Conservation (phyloP, 2,329 filamentous ascomycete species). For the Delphinella strobiligena region DNA sequence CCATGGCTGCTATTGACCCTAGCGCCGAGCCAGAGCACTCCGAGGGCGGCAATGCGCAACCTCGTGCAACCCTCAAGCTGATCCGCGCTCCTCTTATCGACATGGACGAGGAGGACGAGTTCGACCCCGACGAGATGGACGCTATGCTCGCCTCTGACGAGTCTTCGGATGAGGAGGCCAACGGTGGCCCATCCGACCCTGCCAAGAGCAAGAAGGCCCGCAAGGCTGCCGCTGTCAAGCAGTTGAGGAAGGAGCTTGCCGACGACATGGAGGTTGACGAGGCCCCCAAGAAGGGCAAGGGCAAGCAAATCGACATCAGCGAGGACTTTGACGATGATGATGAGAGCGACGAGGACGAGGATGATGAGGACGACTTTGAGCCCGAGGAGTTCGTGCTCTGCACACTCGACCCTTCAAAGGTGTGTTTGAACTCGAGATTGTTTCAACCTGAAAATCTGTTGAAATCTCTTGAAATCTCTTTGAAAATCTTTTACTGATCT, state of each 20-base stretch:
- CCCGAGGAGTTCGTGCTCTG: conserved; percentile 88
- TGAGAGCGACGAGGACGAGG: conserved; percentile 39
- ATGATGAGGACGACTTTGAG: conserved; percentile 51
- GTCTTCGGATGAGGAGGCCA: conserved; percentile 48
- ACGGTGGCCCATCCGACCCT: conserved; percentile 86
- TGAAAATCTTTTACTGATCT: conserved; percentile 17
- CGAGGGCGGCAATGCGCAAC: conserved; percentile 31
- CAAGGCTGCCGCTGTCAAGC: conserved; percentile 61
- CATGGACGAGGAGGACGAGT: conserved; percentile 48
- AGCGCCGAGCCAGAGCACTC: conserved; percentile 47
- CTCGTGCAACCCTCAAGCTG: conserved; percentile 82
- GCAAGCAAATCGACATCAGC: conserved; percentile 45
- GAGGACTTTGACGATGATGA: conserved; percentile 41
- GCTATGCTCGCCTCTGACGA: conserved; percentile 51
- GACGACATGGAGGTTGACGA: conserved; percentile 65
- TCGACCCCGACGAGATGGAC: conserved; percentile 50
- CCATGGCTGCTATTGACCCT: conserved; percentile 96
- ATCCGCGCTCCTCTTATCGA: conserved; percentile 58
- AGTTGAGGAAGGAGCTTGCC: conserved; percentile 38
- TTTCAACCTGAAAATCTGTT: too few relatives aligned
- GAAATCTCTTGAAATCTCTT: not conserved
- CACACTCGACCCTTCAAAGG: conserved; percentile 86
- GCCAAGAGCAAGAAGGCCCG: conserved; percentile 79
- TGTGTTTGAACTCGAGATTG: conserved; percentile 41
- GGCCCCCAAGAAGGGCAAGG: conserved; percentile 59